Evolutionary conservation across 1,139 yeast species (phyloP).

Genomic region (Pichiaceae sp.): DNA sequence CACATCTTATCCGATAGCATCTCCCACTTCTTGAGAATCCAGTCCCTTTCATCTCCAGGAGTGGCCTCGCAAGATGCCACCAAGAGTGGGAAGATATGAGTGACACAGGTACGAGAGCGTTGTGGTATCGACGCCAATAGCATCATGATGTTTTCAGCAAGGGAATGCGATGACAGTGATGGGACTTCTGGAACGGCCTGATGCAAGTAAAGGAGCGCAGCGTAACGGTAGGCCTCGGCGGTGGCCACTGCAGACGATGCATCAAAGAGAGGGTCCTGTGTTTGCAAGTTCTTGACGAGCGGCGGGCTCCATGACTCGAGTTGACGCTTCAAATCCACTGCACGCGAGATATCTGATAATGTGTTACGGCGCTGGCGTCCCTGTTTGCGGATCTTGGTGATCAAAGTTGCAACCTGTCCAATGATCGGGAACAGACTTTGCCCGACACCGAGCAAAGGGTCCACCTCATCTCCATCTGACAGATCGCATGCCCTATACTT

Average conservation of each 20-base stretch:
- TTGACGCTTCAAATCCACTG: slow-evolving; percentile 43
- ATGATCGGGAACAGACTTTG: slow-evolving; percentile 55
- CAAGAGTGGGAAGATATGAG: slow-evolving; percentile 50
- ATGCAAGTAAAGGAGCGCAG: slow-evolving; percentile 50
- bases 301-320: slow-evolving; percentile 50
- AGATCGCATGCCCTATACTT: slow-evolving; percentile 22
- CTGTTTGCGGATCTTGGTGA: slow-evolving; percentile 37
- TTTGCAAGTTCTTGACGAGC: slow-evolving; percentile 28
- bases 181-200: slow-evolving; percentile 68
- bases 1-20: slow-evolving; percentile 45
- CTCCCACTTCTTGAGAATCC: slow-evolving; percentile 56
- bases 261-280: slow-evolving; percentile 43
- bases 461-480: slow-evolving; percentile 32
- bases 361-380: slow-evolving; percentile 27
- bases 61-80: slow-evolving; percentile 59
- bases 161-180: slow-evolving; percentile 41
- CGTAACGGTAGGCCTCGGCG: slow-evolving; percentile 58
- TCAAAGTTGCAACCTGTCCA: slow-evolving; percentile 53
- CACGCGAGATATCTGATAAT: slow-evolving; percentile 40
- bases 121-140: slow-evolving; percentile 56
- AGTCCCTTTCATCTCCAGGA: slow-evolving; percentile 49
- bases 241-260: slow-evolving; percentile 54
- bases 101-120: slow-evolving; percentile 45
- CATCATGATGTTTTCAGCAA: slow-evolving; percentile 54
- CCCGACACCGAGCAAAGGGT: slow-evolving; percentile 60